Evolutionary conservation across 371 early-diverging fungal species (phyloP).

Genomic region (Mortierella sp.): DNA sequence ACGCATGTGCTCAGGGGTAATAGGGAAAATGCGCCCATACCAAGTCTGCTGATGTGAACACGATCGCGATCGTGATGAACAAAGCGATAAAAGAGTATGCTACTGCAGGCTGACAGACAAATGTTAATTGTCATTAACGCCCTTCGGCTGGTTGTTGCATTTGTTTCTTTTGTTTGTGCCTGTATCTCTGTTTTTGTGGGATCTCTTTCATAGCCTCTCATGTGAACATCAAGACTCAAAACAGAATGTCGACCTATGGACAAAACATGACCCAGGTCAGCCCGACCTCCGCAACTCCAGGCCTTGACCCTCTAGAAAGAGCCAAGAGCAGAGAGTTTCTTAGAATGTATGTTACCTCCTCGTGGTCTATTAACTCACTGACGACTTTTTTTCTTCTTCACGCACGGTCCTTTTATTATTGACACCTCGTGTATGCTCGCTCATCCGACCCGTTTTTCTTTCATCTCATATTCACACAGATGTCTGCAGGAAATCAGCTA

Average conservation of each 20-base stretch:
- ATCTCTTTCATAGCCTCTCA: slow-evolving; percentile 17
- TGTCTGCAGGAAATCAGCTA: slow-evolving; percentile 78
- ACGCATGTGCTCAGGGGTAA: slow-evolving; percentile 5
- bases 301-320: slow-evolving; percentile 36
- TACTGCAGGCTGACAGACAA: neutral
- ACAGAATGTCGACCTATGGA: slow-evolving; percentile 49
- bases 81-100: slow-evolving; percentile 1
- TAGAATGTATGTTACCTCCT: slow-evolving; percentile 73
- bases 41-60: slow-evolving; percentile 11
- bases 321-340: slow-evolving; percentile 81
- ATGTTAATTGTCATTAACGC: neutral
- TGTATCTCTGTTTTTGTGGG: neutral
- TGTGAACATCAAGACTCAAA: slow-evolving; percentile 29
- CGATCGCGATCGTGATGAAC: slow-evolving; percentile 16
- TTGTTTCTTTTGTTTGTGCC: neutral
- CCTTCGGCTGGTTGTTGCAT: neutral
- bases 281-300: slow-evolving; percentile 48
- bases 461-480: slow-evolving; percentile 35
- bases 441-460: slow-evolving; percentile 1
- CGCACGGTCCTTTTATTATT: neutral
- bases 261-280: slow-evolving; percentile 57
- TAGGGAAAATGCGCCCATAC: slow-evolving; percentile 7
- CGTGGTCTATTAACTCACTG: neutral
- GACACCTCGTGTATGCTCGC: neutral
- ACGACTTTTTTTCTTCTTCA: neutral